These are phyloP conservation scores for Bruguiera gymnorhiza DNA, from an alignment of 345 rosid genomes.

Conservation along the genomic window DNA sequence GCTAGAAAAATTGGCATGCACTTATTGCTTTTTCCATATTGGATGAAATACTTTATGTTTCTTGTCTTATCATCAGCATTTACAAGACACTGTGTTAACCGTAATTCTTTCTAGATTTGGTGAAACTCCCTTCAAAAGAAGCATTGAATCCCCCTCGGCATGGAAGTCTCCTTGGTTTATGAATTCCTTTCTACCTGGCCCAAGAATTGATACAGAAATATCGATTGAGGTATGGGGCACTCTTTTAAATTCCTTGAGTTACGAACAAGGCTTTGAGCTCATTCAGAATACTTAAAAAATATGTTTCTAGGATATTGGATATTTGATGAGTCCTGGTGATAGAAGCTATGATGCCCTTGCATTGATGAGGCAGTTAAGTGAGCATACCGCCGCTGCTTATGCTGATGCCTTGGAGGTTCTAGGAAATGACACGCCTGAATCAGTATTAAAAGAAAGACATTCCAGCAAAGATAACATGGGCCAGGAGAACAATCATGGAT, in stretches of 20 bases:
- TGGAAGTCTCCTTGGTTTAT: constrained; percentile 98
- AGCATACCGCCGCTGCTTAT: constrained; percentile 77
- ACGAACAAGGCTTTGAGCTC: neutral
- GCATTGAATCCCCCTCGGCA: constrained; percentile 90
- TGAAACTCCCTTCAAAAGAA: constrained; percentile 79
- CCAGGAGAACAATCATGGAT: constrained; percentile 38
- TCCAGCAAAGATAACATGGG: constrained; percentile 31
- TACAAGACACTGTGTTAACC: constrained; percentile 15
- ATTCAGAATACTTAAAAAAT: neutral
- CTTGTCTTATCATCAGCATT: neutral
- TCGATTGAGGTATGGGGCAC: constrained; percentile 65
- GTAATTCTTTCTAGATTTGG: constrained; percentile 55
- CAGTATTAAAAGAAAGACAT: constrained; percentile 43
- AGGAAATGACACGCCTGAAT: constrained; percentile 70
- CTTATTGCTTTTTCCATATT: too few relatives aligned
- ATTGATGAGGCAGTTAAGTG: constrained; percentile 84
- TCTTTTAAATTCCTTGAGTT: too few relatives aligned
- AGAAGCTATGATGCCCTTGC: constrained; percentile 89
- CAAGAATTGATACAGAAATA: constrained; percentile 78
- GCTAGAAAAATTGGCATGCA: too few relatives aligned
- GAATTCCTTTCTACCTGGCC: constrained; percentile 73
- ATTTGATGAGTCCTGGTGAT: constrained; percentile 81
- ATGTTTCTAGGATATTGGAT: constrained; percentile 74
- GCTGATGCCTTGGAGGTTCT: constrained; percentile 90
- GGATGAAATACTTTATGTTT: too few relatives aligned